Evolutionary conservation across 192 early-diverging fungal genomes (phyloP), one percentile per base, ranked within the genome.

Genomic region (Helicostylum pulchrum): DNA sequence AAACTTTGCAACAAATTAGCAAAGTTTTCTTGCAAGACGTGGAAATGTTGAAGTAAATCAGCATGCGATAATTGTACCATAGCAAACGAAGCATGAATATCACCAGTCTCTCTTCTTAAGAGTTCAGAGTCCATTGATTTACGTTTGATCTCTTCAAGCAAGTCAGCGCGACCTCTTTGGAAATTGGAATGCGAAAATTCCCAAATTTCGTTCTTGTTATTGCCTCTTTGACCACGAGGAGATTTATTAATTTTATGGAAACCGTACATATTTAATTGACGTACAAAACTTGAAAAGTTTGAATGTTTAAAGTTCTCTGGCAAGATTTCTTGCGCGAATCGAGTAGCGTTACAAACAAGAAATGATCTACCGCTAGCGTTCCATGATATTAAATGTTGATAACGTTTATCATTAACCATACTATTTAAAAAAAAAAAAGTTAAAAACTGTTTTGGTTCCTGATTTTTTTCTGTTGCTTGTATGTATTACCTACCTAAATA

Each of bases 221-320:
- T 76, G 12, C 81, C 80, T 53, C 83, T 77, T 65, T 85, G 81
- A 2, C 84, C 79, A 17, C 85, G 80, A 42, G 84, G 79, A 31
- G 83, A 84, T 67, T 89, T 88, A 72, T 87, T 91, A 42, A 89
- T 77, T 61, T 90, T 90, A 73, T 88, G 86, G 68, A 90, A 90
- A 26, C 85, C 83, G 67, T 99, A 96, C 90, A 95, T 89, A 74
- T 96, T 96, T 9, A 95, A 80, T 69, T 96, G 94, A 26, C 94
- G 85, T 2, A 95, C 94, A 85, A 95, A 96, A 46, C 83, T 87
- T 11, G 90, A 85, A 67, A 95, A 94, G 61, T 95, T 95, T 70
- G 82, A 88, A 78, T 96, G 94, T 76, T 96, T 96, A 74, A 95
- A 96, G 64, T 88, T 88, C 19, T 78, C 78, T 14, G 94, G 94